Evolutionary conservation across 139 green algal species (phyloP).

Genomic region (Desmodesmus armatus): DNA sequence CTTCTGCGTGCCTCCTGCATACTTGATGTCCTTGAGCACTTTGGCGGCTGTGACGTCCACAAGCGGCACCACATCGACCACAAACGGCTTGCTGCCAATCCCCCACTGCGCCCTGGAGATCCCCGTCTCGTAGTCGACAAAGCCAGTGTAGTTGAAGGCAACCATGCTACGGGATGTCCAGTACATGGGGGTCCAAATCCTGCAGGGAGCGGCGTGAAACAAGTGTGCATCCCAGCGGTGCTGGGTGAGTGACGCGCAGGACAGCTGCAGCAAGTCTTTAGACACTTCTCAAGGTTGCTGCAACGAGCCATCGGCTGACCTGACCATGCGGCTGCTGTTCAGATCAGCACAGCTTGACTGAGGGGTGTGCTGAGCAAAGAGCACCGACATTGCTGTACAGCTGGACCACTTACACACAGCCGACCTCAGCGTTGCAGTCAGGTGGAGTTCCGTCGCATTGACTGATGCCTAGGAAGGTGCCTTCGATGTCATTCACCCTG

Average conservation of each 20-base stretch:
- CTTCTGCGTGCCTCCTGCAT: slow-evolving; percentile 13
- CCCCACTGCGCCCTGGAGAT: slow-evolving; percentile 64
- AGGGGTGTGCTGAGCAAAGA: too few species aligned
- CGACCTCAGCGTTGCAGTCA: slow-evolving; percentile 25
- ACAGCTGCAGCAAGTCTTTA: neutral
- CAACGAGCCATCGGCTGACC: neutral
- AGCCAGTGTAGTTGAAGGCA: slow-evolving; percentile 52
- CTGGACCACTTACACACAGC: slow-evolving; percentile 29
- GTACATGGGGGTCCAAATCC: slow-evolving; percentile 32
- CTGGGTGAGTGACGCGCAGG: neutral
- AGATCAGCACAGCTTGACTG: neutral
- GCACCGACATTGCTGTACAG: too few species aligned
- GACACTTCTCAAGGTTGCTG: neutral
- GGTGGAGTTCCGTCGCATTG: slow-evolving; percentile 37
- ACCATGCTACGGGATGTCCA: slow-evolving; percentile 40
- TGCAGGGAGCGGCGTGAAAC: neutral
- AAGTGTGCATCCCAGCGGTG: neutral
- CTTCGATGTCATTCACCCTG: slow-evolving; percentile 9
- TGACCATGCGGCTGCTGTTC: neutral
- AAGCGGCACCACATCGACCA: slow-evolving; percentile 50
- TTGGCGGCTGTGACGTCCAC: neutral
- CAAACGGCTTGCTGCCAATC: slow-evolving; percentile 54
- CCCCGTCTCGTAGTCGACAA: slow-evolving; percentile 43
- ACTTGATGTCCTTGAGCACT: slow-evolving; percentile 36
- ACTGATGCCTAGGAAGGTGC: slow-evolving; percentile 32